Base-by-base conservation (phyloP, 2,329 filamentous ascomycete species). In the Neodidymelliopsis sp. region DNA sequence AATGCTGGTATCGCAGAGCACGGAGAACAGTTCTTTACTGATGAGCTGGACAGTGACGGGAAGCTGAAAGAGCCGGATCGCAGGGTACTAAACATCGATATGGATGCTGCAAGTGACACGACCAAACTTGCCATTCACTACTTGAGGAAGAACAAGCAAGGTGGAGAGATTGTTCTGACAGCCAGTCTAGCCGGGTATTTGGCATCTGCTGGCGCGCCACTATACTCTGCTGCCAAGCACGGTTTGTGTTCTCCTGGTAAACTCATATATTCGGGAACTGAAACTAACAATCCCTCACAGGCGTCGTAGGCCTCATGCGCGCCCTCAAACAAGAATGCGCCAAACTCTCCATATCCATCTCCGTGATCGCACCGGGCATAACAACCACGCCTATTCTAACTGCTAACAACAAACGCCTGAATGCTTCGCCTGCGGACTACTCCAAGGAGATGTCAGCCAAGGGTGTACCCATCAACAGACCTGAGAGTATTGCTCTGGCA, bases 181-280 rank as follows among this genome's bases (percentile, higher is more conserved):
- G 77, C 77, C 2, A 78, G 75, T 60, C 54, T 81, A 44, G 78
- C 78, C 2, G 78, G 78, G 0, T 80, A 80, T 63, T 61, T 80
- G 6, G 78, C 75, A 0, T 75, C 71, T 44, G 76, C 77, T 9
- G 77, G 77, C 0, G 75, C 76, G 18, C 77, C 77, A 12, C 54
- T 78, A 12, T 81, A 81, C 53, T 75, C 72, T 20, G 77, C 77
- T 15, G 78, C 78, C 8, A 81, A 81, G 51, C 78, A 80, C 57
- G 78, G 74, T 70, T 61, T 20, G 65, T 57, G 6, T 33, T 27
- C 38, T 25, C 15, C 4, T 13, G 10, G 1, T 7, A 20, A 8
- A n/a, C 4, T 4, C 8, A 29, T 10, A 15, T 53, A 23, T 50
- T n/a, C n/a, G n/a, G 18, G 13, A 33, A n/a, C 4, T 9, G 7